Evolutionary conservation across 1,139 yeast genomes (phyloP).

Genomic region (Yamadazyma pseudoaaseri): DNA sequence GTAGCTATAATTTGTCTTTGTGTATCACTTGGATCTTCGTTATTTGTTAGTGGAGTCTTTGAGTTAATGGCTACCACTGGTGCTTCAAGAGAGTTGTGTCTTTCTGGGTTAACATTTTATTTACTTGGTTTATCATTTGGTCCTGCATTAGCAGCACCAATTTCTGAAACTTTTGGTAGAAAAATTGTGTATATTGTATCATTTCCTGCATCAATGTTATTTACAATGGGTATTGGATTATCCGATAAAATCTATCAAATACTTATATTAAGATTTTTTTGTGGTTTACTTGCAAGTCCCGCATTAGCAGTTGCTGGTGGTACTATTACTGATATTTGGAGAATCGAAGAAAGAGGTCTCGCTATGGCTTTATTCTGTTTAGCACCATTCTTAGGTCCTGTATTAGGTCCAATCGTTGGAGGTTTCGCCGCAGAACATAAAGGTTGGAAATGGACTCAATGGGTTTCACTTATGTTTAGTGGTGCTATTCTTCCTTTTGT

Average conservation of each 20-base stretch:
- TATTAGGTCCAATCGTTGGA: constrained; percentile 79
- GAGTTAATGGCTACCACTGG: constrained; percentile 46
- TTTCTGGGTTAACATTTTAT: constrained; percentile 70
- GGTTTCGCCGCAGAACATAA: constrained; percentile 69
- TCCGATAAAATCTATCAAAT: constrained; percentile 56
- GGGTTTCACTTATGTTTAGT: constrained; percentile 73
- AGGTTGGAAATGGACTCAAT: constrained; percentile 76
- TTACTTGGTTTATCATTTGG: constrained; percentile 70
- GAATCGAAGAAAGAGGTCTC: constrained; percentile 51
- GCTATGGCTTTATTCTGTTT: constrained; percentile 72
- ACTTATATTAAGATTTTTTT: constrained; percentile 70
- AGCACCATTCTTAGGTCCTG: constrained; percentile 79
- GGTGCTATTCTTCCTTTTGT: constrained; percentile 64
- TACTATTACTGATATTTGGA: constrained; percentile 73
- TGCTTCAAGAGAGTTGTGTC: constrained; percentile 55
- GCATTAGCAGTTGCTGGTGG: constrained; percentile 89
- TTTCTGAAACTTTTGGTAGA: constrained; percentile 75
- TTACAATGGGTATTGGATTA: constrained; percentile 75
- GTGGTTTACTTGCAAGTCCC: constrained; percentile 82
- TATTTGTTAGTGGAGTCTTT: constrained; percentile 61
- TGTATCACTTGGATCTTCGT: constrained; percentile 70
- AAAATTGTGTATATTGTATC: constrained; percentile 58
- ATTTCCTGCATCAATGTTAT: constrained; percentile 67
- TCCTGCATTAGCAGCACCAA: constrained; percentile 74
- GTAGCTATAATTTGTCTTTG: constrained; percentile 65